Evolutionary conservation across 2,329 filamentous ascomycete genomes (phyloP).

Genomic region (Helotiales sp.): DNA sequence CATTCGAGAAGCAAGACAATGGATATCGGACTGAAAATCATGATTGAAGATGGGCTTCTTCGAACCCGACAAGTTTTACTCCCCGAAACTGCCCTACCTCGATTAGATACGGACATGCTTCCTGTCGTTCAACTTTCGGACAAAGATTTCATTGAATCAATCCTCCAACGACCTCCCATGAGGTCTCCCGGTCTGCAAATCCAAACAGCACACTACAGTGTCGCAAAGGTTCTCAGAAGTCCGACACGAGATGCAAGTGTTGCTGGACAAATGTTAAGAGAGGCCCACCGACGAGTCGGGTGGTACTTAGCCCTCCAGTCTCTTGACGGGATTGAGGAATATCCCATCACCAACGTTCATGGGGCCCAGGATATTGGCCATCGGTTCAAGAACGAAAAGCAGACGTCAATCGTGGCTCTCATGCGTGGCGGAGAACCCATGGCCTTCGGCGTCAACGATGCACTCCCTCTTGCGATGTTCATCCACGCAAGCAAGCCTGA

Average conservation of each 20-base stretch:
- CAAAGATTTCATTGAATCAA: slow-evolving; percentile 20
- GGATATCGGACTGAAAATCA: slow-evolving; percentile 44
- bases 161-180: slow-evolving; percentile 33
- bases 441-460: slow-evolving; percentile 56
- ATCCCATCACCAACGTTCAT: slow-evolving; percentile 52
- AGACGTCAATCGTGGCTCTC: slow-evolving; percentile 56
- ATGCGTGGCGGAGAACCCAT: slow-evolving; percentile 65
- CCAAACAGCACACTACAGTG: slow-evolving; percentile 45
- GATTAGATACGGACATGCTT: slow-evolving; percentile 44
- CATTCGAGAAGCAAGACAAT: slow-evolving; percentile 50
- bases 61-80: slow-evolving; percentile 48
- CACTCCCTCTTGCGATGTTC: slow-evolving; percentile 52
- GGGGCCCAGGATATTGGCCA: slow-evolving; percentile 45
- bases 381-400: slow-evolving; percentile 45
- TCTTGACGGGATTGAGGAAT: slow-evolving; percentile 50
- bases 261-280: slow-evolving; percentile 46
- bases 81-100: slow-evolving; percentile 39
- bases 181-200: slow-evolving; percentile 28
- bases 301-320: slow-evolving; percentile 53
- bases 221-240: slow-evolving; percentile 52
- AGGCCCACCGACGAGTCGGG: slow-evolving; percentile 50
- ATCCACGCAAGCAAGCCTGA: slow-evolving; percentile 43
- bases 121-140: slow-evolving; percentile 35
- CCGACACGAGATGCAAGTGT: slow-evolving; percentile 51
- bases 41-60: slow-evolving; percentile 43